Percentiles rank a stretch among this genome's conserved stretches.
phyloP scores from a whole-genome alignment of 495 filamentous ascomycete genomes.

The Apodospora peruviana region DNA sequence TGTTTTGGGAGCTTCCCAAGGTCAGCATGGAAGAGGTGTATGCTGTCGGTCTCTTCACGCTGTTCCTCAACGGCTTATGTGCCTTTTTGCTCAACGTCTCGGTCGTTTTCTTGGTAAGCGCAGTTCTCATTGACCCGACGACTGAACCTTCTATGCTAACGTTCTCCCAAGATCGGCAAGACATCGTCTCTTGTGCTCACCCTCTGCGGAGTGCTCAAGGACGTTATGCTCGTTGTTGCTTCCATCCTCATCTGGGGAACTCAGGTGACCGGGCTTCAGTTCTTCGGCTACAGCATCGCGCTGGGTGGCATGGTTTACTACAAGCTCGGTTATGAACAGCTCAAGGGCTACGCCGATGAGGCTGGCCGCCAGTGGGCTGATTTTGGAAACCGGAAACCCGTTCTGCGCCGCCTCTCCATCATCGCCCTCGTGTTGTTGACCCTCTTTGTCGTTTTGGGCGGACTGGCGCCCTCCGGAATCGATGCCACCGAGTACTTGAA shows the following conservation, averaged over 20 bases:
- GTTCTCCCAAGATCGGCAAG: conserved; percentile 72
- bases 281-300: conserved; percentile 92
- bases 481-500: conserved; percentile 40
- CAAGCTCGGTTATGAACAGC: conserved; percentile 83
- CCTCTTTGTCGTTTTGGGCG: conserved; percentile 62
- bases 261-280: conserved; percentile 73
- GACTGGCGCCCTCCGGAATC: conserved; percentile 43
- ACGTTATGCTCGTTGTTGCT: conserved; percentile 86
- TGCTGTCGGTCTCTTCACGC: conserved; percentile 64
- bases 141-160: conserved; percentile 17
- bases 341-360: conserved; percentile 71
- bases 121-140: background rate
- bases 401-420: conserved; percentile 68
- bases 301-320: conserved; percentile 91
- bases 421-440: conserved; percentile 53
- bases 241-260: conserved; percentile 90
- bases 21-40: conserved; percentile 68
- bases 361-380: conserved; percentile 75
- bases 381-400: conserved; percentile 70
- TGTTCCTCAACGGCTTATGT: conserved; percentile 74
- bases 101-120: conserved; percentile 83
- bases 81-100: conserved; percentile 90
- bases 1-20: conserved; percentile 72
- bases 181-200: conserved; percentile 95
- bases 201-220: conserved; percentile 96